Base-by-base conservation (phyloP, 129 eudicot species). In the Flaveria robusta region DNA sequence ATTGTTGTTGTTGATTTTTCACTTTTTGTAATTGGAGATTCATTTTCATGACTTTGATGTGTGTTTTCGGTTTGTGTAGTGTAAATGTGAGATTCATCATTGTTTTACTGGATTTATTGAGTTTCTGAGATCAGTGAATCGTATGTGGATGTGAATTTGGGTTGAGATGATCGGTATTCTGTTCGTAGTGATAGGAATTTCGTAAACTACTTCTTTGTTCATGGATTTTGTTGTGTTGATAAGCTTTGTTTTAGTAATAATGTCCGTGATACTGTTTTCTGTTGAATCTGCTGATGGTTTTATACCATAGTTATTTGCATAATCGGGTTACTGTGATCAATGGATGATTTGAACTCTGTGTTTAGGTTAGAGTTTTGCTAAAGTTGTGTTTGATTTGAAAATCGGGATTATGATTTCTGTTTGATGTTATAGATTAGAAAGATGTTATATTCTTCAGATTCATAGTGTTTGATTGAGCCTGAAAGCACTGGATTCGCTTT, bases 391-490 rank as follows among this genome's bases (percentile, higher is more conserved):
- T 31, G 50, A 70, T 56, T 34, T 52, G 41, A 26, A 26, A 27
- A 12, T 22, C 49, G 29, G 29, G 27, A 71, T 70, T 70, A 14
- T 46, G 74, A 23, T 7, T 69, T 46, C 26, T 26, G 18, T 74
- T 64, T 75, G 10, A 62, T 65, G 63, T 64, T 75, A 47, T 34
- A 19, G 11, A 64, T 75, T 18, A 1, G 14, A 72, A 18, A 19
- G 34, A 63, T 18, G 7, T 47, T 43, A 62, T 63, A 3, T 52
- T 9, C 49, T 66, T 34, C 43, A n/a, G 52, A 49, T 46, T 47
- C 26, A 29, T 63, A 46, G 63, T 9, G 63, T 49, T 65, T 62
- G n/a, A 47, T 75, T 62, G 18, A 47, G 65, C 63, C 23, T 65
- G 24, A 47, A 75, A 75, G 22, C 50, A 49, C 24, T 64, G 16